A percentile compares a stretch with the other conserved stretches of the same genome.
phyloP scores from a whole-genome alignment of 352 stramenopile genomes.

The Elongisporangium senticosum region DNA sequence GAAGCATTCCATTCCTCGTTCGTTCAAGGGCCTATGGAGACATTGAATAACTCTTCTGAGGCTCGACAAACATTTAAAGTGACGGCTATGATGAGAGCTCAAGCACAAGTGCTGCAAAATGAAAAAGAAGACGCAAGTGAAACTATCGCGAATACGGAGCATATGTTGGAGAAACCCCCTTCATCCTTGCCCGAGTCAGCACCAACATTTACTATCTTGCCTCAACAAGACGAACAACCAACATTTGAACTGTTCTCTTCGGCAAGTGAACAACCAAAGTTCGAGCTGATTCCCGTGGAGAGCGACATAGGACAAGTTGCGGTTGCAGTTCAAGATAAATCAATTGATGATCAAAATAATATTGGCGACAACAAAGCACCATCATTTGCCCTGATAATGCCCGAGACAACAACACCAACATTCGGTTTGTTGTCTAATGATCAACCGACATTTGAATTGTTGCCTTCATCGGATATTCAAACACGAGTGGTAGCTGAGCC shows the following conservation, averaged over 20 bases:
- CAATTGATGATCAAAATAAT: neutral
- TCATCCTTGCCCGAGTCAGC: neutral
- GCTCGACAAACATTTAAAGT: neutral
- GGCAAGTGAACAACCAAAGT: neutral
- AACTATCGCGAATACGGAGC: neutral
- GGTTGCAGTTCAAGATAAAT: neutral
- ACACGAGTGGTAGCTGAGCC: neutral
- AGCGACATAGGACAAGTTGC: neutral
- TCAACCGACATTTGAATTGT: neutral
- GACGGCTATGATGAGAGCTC: neutral
- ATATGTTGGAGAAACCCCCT: neutral
- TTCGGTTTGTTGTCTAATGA: neutral
- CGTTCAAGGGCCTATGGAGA: neutral
- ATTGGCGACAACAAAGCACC: neutral
- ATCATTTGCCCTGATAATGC: neutral
- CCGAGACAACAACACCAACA: neutral
- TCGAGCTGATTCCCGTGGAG: neutral
- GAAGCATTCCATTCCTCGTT: neutral
- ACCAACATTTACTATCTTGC: neutral
- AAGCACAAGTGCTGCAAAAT: neutral
- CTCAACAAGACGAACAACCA: neutral
- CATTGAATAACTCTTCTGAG: neutral
- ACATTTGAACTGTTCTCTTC: neutral
- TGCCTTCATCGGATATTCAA: neutral
- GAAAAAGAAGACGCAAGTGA: neutral